Evolutionary conservation across 371 early-diverging fungal species (phyloP), one percentile per base, ranked within the genome.

Genomic region (Zopfochytrium polystomum): DNA sequence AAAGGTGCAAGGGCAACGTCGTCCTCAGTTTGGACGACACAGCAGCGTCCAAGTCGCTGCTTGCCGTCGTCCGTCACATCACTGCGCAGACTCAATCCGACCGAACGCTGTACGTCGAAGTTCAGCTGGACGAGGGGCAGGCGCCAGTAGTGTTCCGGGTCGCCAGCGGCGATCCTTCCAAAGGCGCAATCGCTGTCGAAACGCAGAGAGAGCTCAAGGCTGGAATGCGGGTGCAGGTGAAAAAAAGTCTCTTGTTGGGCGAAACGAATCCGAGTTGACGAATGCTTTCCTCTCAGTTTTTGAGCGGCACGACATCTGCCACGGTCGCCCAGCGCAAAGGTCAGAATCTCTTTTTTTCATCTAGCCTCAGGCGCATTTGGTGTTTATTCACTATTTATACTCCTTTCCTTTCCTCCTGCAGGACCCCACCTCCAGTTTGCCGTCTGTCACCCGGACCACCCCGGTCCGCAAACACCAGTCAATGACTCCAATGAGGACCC

Each of bases 181-280:
- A 82, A 51, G 90, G 88, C 0, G 86, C 85, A 31, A 80, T 90
- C 78, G 84, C 90, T 0, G 68, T 90, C 3, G 88, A 90, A 58
- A 85, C 86, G 2, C 79, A 80, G 0, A 72, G 67, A 25, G 87
- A 87, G 63, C 71, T 89, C 23, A 63, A 77, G 58, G 74, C 73
- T 0, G 87, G 88, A 2, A 74, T 74, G 74, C 25, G 25, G 3
- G 62, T 65, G 22, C 51, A 53, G 63, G 47, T 70, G 30, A 38
- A 5, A 56, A 45, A 47, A 30, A 44, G 22, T 20, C 15, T 4
- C n/a, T 13, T 13, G 50, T 49, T 2, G 18, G 18, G 9, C 34
- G 15, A 15, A 13, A 55, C n/a, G 55, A 1, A 2, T 20, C 9
- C 44, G 18, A 9, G 18, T 34, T 9, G 50, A 2, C 15, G 49